These are phyloP conservation scores for Mycena maculata DNA, from an alignment of 768 basidiomycete genomes.

Conservation along the genomic window DNA sequence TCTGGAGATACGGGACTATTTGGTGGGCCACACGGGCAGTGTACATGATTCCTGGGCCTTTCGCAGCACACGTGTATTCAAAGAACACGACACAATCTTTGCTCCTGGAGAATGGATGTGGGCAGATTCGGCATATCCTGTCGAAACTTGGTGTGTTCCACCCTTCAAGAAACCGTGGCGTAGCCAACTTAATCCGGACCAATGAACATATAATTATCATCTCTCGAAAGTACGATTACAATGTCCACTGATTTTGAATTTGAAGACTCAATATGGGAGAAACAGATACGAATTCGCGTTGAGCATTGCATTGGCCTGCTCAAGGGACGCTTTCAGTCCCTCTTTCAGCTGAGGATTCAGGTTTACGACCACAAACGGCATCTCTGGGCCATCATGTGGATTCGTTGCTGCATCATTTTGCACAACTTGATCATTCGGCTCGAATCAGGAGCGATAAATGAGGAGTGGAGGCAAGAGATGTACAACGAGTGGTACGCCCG, in stretches of 20 bases:
- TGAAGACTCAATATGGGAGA: neutral
- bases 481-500: neutral
- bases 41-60: slow-evolving; percentile 43
- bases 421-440: slow-evolving; percentile 36
- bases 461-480: neutral
- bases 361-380: slow-evolving; percentile 13
- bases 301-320: neutral
- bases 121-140: slow-evolving; percentile 49
- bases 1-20: slow-evolving; percentile 37
- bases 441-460: neutral
- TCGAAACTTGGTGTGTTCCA: slow-evolving; percentile 38
- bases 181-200: slow-evolving; percentile 25
- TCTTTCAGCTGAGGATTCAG: slow-evolving; percentile 30
- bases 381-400: slow-evolving; percentile 31
- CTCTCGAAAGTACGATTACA: neutral
- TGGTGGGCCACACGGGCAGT: slow-evolving; percentile 39
- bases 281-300: neutral
- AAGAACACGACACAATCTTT: slow-evolving; percentile 35
- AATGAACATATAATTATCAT: slow-evolving; percentile 39
- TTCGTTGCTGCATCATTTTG: slow-evolving; percentile 34
- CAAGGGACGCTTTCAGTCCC: slow-evolving; percentile 30
- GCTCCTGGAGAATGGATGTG: slow-evolving; percentile 42
- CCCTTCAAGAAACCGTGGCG: slow-evolving; percentile 40
- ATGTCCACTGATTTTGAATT: neutral
- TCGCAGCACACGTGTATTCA: slow-evolving; percentile 26